Percentiles rank a stretch among this genome's conserved stretches.
phyloP scores from a whole-genome alignment of 2,329 filamentous ascomycete genomes.

The Exophiala xenobiotica region DNA sequence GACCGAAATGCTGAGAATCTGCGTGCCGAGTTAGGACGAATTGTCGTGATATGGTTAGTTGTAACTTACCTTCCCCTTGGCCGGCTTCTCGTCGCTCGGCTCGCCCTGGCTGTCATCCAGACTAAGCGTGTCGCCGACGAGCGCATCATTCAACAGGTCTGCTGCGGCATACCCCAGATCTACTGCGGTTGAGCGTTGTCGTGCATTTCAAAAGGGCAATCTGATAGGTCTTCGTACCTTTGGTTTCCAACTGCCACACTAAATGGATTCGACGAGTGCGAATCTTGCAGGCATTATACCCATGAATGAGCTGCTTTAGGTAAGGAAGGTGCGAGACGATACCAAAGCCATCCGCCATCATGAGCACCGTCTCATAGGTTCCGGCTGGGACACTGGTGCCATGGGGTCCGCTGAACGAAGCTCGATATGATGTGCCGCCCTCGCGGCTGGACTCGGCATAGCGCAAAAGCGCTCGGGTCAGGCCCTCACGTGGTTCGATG shows the following conservation, averaged over 20 bases:
- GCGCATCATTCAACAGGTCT: too few relatives aligned
- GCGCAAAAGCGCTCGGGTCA: conserved; percentile 33
- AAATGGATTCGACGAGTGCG: conserved; percentile 36
- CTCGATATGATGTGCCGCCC: conserved; percentile 16
- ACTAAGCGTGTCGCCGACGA: too few relatives aligned
- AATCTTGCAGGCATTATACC: conserved; percentile 35
- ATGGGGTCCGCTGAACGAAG: conserved; percentile 38
- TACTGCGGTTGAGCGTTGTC: too few relatives aligned
- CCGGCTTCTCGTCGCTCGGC: too few relatives aligned
- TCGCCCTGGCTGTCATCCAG: too few relatives aligned
- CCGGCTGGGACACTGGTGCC: conserved; percentile 32
- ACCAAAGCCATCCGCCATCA: conserved; percentile 36
- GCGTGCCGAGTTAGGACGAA: too few relatives aligned
- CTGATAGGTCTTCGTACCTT: background rate
- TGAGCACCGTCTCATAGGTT: conserved; percentile 36
- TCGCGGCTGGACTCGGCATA: conserved; percentile 3
- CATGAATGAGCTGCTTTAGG: conserved; percentile 39
- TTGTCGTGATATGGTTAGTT: too few relatives aligned
- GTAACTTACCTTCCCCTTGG: too few relatives aligned
- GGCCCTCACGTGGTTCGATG: conserved; percentile 33
- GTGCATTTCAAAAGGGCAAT: too few relatives aligned
- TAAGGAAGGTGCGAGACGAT: conserved; percentile 37
- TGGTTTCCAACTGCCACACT: conserved; percentile 35
- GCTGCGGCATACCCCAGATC: too few relatives aligned
- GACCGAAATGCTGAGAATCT: too few relatives aligned